Evolutionary conservation across 768 basidiomycete species (phyloP).

Genomic region (Clavaria fumosa): DNA sequence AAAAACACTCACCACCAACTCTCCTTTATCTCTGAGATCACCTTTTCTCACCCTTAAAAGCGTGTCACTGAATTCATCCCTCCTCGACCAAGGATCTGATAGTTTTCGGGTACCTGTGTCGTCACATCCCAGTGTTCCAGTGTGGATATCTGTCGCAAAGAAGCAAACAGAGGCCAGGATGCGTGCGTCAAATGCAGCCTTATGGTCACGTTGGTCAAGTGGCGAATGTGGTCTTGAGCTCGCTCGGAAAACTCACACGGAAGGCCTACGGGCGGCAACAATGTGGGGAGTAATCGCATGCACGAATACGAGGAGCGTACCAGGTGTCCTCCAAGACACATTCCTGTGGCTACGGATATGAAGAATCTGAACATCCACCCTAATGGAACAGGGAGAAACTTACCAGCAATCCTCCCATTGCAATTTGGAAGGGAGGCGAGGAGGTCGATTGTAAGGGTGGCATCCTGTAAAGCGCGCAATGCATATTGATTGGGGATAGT

Average conservation of each 20-base stretch:
- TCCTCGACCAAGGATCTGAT: no score
- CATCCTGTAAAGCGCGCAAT: no score
- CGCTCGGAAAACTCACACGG: constrained; percentile 25
- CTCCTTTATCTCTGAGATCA: constrained; percentile 64
- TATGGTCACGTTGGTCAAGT: neutral
- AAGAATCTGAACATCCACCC: neutral
- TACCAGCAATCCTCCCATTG: constrained; percentile 81
- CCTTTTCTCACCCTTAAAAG: constrained; percentile 59
- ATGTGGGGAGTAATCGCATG: constrained; percentile 3
- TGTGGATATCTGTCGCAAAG: constrained; percentile 91
- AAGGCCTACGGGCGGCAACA: constrained; percentile 20
- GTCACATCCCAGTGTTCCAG: constrained; percentile 77
- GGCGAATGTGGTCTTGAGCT: neutral
- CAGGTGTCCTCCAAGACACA: constrained; percentile 82
- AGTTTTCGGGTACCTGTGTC: no score
- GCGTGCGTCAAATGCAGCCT: constrained; percentile 78
- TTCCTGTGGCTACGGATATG: constrained; percentile 51
- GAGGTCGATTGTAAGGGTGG: constrained; percentile 60
- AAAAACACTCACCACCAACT: constrained; percentile 65
- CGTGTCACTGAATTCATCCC: constrained; percentile 73
- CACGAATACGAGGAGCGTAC: constrained; percentile 25
- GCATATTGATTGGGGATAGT: no score
- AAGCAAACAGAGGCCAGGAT: constrained; percentile 80
- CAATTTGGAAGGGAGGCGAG: constrained; percentile 63
- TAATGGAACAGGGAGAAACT: constrained; percentile 11